A percentile compares a stretch with the other conserved stretches of the same genome.
phyloP scores from a whole-genome alignment of 176 grass and related monocot genomes.

The Cymbopogon citratus region DNA sequence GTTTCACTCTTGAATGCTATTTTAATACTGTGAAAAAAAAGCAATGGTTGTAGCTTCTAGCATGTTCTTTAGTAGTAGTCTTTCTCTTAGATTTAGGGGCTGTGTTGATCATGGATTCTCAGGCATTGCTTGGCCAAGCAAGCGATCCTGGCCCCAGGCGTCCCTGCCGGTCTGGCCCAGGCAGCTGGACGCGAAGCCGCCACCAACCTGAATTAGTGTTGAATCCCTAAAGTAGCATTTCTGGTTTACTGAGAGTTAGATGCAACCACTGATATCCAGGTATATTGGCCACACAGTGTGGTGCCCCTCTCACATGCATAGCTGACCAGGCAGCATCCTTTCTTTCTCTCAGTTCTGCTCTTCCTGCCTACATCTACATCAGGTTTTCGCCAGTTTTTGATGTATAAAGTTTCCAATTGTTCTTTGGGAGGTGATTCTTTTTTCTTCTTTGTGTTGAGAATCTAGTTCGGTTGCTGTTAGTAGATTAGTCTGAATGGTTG shows the following conservation, averaged over 20 bases:
- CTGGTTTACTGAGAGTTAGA: background rate
- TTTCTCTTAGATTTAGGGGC: background rate
- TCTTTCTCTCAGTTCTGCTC: background rate
- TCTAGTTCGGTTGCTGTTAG: background rate
- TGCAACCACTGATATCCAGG: background rate
- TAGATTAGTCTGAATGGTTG: background rate
- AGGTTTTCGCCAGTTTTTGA: background rate
- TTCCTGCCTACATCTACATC: background rate
- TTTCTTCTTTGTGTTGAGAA: background rate
- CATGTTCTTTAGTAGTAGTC: background rate
- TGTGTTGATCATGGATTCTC: background rate
- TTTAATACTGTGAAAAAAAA: background rate
- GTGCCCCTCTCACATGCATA: background rate
- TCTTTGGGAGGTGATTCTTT: background rate
- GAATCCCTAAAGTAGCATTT: background rate
- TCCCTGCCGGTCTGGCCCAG: background rate
- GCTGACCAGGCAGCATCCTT: background rate
- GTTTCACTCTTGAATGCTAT: background rate
- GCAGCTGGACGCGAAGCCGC: background rate
- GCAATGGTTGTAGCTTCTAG: background rate
- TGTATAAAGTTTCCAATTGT: background rate
- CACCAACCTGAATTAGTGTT: background rate
- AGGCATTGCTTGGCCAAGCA: background rate
- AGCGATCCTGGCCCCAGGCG: background rate
- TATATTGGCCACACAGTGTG: background rate